Evolutionary conservation across 2,329 filamentous ascomycete genomes (phyloP), one percentile per base, ranked within the genome.

Genomic region (Penicillium sp.): DNA sequence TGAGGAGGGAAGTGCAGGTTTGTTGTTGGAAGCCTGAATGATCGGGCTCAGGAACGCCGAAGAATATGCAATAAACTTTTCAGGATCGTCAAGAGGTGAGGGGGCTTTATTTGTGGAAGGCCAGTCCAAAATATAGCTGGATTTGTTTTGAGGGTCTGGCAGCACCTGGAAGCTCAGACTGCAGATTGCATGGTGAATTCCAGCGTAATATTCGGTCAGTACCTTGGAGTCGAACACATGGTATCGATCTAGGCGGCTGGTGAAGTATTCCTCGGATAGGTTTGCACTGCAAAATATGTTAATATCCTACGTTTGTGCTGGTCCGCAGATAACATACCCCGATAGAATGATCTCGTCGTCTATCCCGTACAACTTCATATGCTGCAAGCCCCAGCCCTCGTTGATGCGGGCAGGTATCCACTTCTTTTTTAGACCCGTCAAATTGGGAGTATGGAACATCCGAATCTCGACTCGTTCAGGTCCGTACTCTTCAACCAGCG

Each of bases 311-410:
- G 1, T 33, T 12, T 17, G n/a, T 4, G 27, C 13, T 12, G 27
- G 21, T 6, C 42, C 13, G 2, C 15, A 31, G 33, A 37, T 25
- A 47, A 37, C 79, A 62, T 82, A 91, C 85, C 92, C 93, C 8
- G 93, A 96, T 68, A 99, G 85, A 63, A 99, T 93, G 57, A 99
- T 89, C 74, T 96, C 92, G 69, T 99, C 92, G 68, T 99, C 94
- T 23, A 96, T 80, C 0, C 94, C 94, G 67, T 99, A 99, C 0
- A 99, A 81, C 81, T 99, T 99, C 93, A 99, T 99, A 72, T 99
- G 94, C 73, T 99, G 94, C 60, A 99, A 77, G 1, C 94, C 94
- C 94, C 94, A 99, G 19, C 94, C 94, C 77, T 99, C 94, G 67
- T 99, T 99, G 72, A 99, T 93, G 21, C 94, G 84, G 71, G 86